phyloP scores from a whole-genome alignment of 2,329 filamentous ascomycete species.

The Phaeosphaeria sp. region DNA sequence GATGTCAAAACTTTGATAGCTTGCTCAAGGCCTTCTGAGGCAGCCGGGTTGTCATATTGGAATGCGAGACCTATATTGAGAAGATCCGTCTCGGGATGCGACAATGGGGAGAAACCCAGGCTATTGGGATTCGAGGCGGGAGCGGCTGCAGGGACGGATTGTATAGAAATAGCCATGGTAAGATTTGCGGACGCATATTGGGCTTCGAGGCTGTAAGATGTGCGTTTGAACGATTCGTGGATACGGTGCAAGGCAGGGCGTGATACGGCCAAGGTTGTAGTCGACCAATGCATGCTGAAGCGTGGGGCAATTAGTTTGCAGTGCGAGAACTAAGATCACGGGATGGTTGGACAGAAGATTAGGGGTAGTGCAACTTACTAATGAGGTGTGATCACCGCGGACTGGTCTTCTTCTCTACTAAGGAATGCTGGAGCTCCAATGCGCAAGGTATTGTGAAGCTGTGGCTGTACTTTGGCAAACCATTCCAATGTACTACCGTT shows the following conservation, averaged over 20 bases:
- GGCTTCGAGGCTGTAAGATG: background rate
- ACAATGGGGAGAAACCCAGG: conserved; percentile 3
- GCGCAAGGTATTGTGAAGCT: conserved; percentile 27
- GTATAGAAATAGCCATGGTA: conserved; percentile 7
- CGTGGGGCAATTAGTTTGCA: too few species aligned
- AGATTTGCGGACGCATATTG: conserved; percentile 3
- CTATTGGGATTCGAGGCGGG: conserved; percentile 5
- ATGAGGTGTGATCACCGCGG: background rate
- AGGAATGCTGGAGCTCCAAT: conserved; percentile 22
- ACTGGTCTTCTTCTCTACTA: background rate
- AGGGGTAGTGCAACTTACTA: background rate
- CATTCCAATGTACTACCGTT: background rate
- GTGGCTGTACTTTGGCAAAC: conserved; percentile 8
- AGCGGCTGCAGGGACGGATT: conserved; percentile 8
- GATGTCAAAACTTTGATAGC: background rate
- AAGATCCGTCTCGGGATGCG: background rate
- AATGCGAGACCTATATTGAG: background rate
- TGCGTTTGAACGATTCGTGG: background rate
- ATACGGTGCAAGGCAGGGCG: background rate
- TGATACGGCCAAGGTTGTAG: background rate
- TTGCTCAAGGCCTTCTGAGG: background rate
- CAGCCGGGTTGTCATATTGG: background rate
- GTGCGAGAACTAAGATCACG: too few species aligned
- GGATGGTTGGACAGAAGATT: too few species aligned
- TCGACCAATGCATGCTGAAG: background rate